Evolutionary conservation across 108 stramenopile species (phyloP), one percentile per base, ranked within the genome.

Genomic region (Cyclotella sp.): DNA sequence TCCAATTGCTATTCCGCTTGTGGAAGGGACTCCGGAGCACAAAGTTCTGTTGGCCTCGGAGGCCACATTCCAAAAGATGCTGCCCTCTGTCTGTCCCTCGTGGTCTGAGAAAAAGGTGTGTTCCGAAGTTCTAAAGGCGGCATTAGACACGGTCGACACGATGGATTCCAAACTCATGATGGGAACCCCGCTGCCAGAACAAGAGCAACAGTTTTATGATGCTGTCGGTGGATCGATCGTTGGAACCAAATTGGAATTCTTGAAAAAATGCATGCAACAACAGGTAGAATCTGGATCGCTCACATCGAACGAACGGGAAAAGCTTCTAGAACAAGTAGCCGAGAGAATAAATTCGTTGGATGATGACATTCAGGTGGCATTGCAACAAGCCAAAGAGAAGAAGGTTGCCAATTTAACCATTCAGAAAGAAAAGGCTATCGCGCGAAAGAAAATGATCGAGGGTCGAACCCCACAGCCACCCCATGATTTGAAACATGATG

Each of bases 181-280:
- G 41, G 92, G 96, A 26, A 85, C 84, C 18, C 72, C 88, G 26
- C 70, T 98, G 58, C 62, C 77, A 29, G 86, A 88, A 24, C 74
- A 76, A 9, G 97, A 98, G 76, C 92, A 97, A 85, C 76, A 78
- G 4, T 85, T 98, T 44, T 96, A 97, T 66, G 96, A 97, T 73
- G 67, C 76, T 16, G 84, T 90, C 11, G 68, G 68, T 4, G 84
- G 86, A 0, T 74, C 90, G 49, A 76, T 86, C 46, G 80, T 76
- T 10, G 51, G 72, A 16, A 74, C 85, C 18, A 79, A 86, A 63
- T 86, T 88, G 49, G 72, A 82, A 41, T 91, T 46, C 83, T 89
- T 41, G 90, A 92, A 42, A 78, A 85, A 16, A 90, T 87, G 3
- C 70, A 77, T 13, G 57, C 93, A 42, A 92, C 88, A 41, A 34